Evolutionary conservation across 495 filamentous ascomycete genomes (phyloP).

Genomic region (Podospora tetraspora): DNA sequence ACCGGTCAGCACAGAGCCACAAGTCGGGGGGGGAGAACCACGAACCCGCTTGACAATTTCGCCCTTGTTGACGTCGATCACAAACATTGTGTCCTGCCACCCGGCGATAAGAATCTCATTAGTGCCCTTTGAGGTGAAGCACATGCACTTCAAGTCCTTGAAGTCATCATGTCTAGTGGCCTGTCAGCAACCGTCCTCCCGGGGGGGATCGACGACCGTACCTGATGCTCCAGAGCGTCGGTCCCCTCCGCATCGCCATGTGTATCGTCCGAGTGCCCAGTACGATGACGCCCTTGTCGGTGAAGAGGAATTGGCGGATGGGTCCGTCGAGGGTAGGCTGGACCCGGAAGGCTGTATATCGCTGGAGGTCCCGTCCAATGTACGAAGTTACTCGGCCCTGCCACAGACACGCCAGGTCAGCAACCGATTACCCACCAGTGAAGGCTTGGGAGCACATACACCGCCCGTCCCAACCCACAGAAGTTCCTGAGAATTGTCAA

Average conservation of each 20-base stretch:
- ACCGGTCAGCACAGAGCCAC: conserved; percentile 2
- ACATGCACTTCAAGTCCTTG: conserved; percentile 84
- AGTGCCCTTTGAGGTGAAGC: conserved; percentile 78
- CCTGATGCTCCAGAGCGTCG: conserved; percentile 79
- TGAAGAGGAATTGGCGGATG: conserved; percentile 75
- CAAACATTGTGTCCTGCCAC: conserved; percentile 79
- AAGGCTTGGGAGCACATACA: conserved; percentile 46
- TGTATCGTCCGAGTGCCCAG: conserved; percentile 73
- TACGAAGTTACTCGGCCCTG: conserved; percentile 84
- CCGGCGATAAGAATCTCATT: conserved; percentile 81
- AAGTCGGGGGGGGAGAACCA: not conserved
- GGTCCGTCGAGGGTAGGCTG: conserved; percentile 62
- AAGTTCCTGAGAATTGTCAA: conserved; percentile 82
- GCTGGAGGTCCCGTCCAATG: conserved; percentile 71
- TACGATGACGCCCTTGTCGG: conserved; percentile 81
- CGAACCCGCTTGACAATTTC: conserved; percentile 63
- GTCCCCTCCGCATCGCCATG: conserved; percentile 73
- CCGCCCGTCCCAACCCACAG: conserved; percentile 88
- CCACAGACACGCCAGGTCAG: conserved; percentile 1
- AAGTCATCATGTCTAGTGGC: conserved; percentile 60
- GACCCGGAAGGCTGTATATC: conserved; percentile 64
- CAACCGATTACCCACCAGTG: conserved; percentile 1
- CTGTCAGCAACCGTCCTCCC: not conserved
- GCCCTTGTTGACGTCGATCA: conserved; percentile 83
- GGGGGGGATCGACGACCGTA: conserved; percentile 29